Conservation (phyloP, 805 yeast genomes). For the Gaillardinia entomophila region DNA sequence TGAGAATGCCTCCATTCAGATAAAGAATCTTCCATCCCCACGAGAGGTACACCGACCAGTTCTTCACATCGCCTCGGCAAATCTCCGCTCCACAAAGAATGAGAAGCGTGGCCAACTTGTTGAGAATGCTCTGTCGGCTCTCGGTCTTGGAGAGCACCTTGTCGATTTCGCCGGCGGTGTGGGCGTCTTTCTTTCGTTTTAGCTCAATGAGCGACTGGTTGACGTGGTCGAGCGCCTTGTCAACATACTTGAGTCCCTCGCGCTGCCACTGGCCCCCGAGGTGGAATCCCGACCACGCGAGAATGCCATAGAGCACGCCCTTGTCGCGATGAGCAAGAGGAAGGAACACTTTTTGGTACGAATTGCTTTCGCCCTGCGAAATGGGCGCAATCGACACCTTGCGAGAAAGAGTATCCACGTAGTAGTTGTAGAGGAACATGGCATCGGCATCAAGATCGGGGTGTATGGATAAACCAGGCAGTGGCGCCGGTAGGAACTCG, state of each 20-base stretch:
- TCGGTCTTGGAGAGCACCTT: conserved; percentile 11
- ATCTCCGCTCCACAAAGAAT: conserved; percentile 77
- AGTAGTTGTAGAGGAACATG: conserved; percentile 41
- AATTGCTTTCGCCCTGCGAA: conserved; percentile 39
- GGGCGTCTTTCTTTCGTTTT: conserved; percentile 3
- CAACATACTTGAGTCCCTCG: conserved; percentile 45
- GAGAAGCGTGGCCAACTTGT: conserved; percentile 58
- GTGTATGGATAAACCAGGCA: conserved; percentile 11
- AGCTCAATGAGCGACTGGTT: conserved; percentile 20
- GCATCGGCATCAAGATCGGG: conserved; percentile 14
- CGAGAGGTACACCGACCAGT: conserved; percentile 64
- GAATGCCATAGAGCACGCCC: conserved; percentile 46
- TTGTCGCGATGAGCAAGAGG: conserved; percentile 50
- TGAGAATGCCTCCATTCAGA: conserved; percentile 58
- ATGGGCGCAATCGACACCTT: conserved; percentile 44
- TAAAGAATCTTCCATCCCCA: conserved; percentile 62
- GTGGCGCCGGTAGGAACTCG: conserved; percentile 21
- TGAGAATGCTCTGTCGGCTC: conserved; percentile 29
- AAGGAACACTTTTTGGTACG: conserved; percentile 45
- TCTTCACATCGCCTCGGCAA: conserved; percentile 73
- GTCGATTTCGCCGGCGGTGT: conserved; percentile 16
- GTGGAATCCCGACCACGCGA: conserved; percentile 55
- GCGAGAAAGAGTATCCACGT: conserved; percentile 38
- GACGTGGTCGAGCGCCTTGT: conserved; percentile 41
- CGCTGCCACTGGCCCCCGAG: conserved; percentile 39